Evolutionary conservation across 202 grass and related monocot genomes (phyloP).

Genomic region (Bolboschoenoplectus hybrid): DNA sequence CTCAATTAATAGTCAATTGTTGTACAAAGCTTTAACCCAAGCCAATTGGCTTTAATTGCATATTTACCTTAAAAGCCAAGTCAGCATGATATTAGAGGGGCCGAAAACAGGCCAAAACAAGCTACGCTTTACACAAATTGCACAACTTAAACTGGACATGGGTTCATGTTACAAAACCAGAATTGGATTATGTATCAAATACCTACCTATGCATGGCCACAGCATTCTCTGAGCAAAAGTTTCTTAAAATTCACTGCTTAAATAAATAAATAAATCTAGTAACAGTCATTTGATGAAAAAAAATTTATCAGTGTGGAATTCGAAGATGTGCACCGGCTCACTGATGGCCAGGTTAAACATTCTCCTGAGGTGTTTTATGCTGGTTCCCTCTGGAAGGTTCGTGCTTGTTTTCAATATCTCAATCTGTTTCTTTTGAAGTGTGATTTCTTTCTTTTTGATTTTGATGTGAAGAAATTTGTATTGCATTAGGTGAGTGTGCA

Average conservation of each 20-base stretch:
- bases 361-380: conserved; percentile 95
- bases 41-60: neutral
- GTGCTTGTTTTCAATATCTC: conserved; percentile 30
- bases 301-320: conserved; percentile 75
- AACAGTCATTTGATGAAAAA: conserved; percentile 8
- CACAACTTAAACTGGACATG: neutral
- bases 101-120: neutral
- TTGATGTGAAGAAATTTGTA: conserved; percentile 22
- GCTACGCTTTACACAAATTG: neutral
- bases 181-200: neutral
- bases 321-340: conserved; percentile 89
- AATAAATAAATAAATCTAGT: neutral
- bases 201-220: neutral
- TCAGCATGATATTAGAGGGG: neutral
- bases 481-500: conserved; percentile 86
- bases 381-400: conserved; percentile 96
- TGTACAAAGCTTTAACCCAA: neutral
- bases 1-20: neutral
- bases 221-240: neutral
- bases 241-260: conserved; percentile 3
- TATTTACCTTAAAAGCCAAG: neutral
- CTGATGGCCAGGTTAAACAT: conserved; percentile 90
- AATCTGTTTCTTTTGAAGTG: conserved; percentile 34
- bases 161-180: neutral
- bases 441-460: conserved; percentile 15